These are phyloP conservation scores for Salinomyces thailandicus DNA, from an alignment of 2,329 filamentous ascomycete genomes.

Conservation along the genomic window DNA sequence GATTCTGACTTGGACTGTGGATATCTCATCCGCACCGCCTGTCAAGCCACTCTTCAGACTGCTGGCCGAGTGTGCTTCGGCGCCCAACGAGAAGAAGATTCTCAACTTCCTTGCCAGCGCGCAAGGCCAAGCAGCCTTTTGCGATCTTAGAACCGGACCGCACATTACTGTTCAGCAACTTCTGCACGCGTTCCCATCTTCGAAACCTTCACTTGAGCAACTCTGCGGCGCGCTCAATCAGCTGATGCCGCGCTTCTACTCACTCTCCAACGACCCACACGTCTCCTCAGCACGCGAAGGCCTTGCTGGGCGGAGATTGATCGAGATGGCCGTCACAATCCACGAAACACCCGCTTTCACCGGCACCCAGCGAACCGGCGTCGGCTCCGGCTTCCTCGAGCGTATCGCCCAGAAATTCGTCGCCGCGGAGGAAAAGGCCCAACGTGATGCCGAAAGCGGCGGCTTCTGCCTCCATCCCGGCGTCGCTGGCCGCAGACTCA, in stretches of 20 bases:
- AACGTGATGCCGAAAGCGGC: slow-evolving; percentile 31
- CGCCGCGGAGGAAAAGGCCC: slow-evolving; percentile 53
- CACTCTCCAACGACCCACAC: slow-evolving; percentile 89
- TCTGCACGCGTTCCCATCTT: slow-evolving; percentile 81
- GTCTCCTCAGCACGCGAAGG: slow-evolving; percentile 61
- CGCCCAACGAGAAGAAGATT: slow-evolving; percentile 78
- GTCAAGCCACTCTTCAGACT: slow-evolving; percentile 79
- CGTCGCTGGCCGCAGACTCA: slow-evolving; percentile 30
- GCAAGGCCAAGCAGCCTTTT: slow-evolving; percentile 86
- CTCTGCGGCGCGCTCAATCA: slow-evolving; percentile 72
- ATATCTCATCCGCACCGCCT: slow-evolving; percentile 85
- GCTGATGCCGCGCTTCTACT: slow-evolving; percentile 97
- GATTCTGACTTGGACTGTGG: slow-evolving; percentile 89
- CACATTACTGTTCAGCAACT: slow-evolving; percentile 77
- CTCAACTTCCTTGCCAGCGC: slow-evolving; percentile 76
- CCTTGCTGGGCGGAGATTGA: slow-evolving; percentile 62
- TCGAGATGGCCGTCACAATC: slow-evolving; percentile 94
- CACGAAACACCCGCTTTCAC: slow-evolving; percentile 79
- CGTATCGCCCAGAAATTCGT: slow-evolving; percentile 66
- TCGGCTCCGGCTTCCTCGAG: slow-evolving; percentile 90
- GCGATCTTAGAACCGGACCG: slow-evolving; percentile 79
- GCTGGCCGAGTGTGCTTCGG: slow-evolving; percentile 71
- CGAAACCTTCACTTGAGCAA: slow-evolving; percentile 73
- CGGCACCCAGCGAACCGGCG: slow-evolving; percentile 57
- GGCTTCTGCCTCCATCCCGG: slow-evolving; percentile 31